These are phyloP conservation scores for Bisporella sp. DNA, from an alignment of 2,329 filamentous ascomycete genomes.

Conservation along the genomic window DNA sequence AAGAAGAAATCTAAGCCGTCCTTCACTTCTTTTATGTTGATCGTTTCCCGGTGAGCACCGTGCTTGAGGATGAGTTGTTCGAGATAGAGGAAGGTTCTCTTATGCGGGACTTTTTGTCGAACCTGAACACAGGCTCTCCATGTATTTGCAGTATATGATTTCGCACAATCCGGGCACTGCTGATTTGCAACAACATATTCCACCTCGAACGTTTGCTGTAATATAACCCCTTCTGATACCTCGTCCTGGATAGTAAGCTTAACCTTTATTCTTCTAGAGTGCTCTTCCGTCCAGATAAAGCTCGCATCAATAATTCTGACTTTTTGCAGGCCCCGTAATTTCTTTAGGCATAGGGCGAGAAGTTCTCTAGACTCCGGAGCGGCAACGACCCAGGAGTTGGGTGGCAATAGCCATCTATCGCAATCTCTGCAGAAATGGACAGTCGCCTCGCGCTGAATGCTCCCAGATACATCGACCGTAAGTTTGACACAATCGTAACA, in stretches of 20 bases:
- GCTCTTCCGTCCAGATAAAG: slow-evolving; percentile 98
- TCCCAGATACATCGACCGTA: slow-evolving; percentile 85
- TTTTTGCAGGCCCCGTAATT: slow-evolving; percentile 78
- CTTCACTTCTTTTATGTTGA: slow-evolving; percentile 96
- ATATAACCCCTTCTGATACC: slow-evolving; percentile 54
- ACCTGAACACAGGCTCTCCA: slow-evolving; percentile 94
- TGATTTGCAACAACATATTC: slow-evolving; percentile 85
- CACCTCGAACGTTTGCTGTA: slow-evolving; percentile 95
- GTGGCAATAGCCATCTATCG: slow-evolving; percentile 87
- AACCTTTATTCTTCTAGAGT: slow-evolving; percentile 85
- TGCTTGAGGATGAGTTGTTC: slow-evolving; percentile 97
- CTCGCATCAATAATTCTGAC: slow-evolving; percentile 91
- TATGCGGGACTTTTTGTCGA: slow-evolving; percentile 93
- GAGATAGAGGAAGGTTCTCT: slow-evolving; percentile 74
- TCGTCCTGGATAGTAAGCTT: slow-evolving; percentile 86
- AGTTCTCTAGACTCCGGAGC: slow-evolving; percentile 84
- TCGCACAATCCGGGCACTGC: slow-evolving; percentile 90
- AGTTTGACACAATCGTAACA: slow-evolving; percentile 96
- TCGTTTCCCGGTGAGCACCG: slow-evolving; percentile 81
- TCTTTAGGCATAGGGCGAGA: slow-evolving; percentile 83
- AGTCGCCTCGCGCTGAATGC: slow-evolving; percentile 83
- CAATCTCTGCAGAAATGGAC: slow-evolving; percentile 92
- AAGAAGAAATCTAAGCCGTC: slow-evolving; percentile 97
- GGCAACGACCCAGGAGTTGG: slow-evolving; percentile 79
- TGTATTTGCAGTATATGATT: slow-evolving; percentile 93